Conservation (phyloP, 2,329 filamentous ascomycete genomes). For the Didymella exigua region DNA sequence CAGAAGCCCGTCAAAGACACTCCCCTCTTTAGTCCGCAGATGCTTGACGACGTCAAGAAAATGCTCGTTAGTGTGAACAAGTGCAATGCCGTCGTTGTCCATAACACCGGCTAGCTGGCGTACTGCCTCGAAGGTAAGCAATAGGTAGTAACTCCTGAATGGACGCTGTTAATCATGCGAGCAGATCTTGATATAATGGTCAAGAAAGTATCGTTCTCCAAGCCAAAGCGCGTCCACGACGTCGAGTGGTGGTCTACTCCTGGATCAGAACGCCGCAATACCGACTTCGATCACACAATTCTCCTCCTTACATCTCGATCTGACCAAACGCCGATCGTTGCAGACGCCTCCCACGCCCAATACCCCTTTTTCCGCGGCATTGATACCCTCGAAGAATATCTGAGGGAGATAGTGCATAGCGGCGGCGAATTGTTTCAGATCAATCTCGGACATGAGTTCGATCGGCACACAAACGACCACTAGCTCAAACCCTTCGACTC, state of each 20-base stretch:
- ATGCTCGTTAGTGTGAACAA: constrained; percentile 1
- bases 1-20: not conserved
- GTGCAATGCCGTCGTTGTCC: not conserved
- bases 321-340: not conserved
- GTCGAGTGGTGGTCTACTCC: not conserved
- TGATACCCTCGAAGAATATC: not conserved
- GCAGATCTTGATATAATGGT: not conserved
- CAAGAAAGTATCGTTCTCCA: not conserved
- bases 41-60: not conserved
- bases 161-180: not conserved
- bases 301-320: not conserved
- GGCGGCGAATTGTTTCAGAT: not conserved
- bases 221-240: not conserved
- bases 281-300: not conserved
- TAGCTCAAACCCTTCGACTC: not conserved
- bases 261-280: not conserved
- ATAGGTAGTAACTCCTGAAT: too few species aligned
- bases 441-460: not conserved
- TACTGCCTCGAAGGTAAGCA: not conserved
- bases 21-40: not conserved
- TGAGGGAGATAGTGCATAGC: not conserved
- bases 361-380: constrained; percentile 1
- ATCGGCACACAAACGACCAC: not conserved
- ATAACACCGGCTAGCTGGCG: constrained; percentile 1
- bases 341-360: constrained; percentile 2